A percentile compares a stretch with the other conserved stretches of the same genome.
Conservation (phyloP, 1,284 basidiomycete species). For the Ceratorhiza oryzae-sativae region DNA sequence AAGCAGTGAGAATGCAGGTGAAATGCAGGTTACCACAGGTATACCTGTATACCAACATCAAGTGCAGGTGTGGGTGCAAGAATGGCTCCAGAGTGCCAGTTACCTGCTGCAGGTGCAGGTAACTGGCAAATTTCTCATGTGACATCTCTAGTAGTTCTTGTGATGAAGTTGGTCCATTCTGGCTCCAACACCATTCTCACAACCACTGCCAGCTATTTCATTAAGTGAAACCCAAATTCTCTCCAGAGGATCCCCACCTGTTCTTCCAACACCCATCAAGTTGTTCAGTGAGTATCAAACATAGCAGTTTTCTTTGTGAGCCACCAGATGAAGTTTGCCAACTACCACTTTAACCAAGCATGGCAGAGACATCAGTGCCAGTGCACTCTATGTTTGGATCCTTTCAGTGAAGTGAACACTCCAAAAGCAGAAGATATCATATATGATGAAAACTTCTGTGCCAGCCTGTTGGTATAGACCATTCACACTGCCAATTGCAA, state of each 20-base stretch:
- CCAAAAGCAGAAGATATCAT: slow-evolving; percentile 13
- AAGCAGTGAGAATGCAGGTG: neutral
- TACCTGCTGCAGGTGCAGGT: neutral
- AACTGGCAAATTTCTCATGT: no score
- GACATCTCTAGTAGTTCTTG: neutral
- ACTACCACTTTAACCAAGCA: neutral
- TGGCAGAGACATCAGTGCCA: neutral
- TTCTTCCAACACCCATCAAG: neutral
- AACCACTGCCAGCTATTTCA: slow-evolving; percentile 9
- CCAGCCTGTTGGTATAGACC: neutral
- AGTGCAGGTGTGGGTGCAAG: neutral
- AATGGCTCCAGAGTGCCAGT: neutral
- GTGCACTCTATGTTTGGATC: neutral
- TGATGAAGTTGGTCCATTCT: neutral
- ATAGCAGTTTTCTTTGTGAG: neutral
- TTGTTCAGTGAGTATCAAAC: neutral
- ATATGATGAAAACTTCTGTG: neutral
- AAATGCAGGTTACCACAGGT: neutral
- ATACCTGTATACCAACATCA: neutral
- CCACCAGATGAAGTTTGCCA: slow-evolving; percentile 2
- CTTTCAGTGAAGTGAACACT: neutral
- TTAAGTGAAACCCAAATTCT: neutral
- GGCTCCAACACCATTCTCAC: neutral
- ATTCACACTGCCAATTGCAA: neutral
- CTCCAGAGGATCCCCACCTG: slow-evolving; percentile 3